Evolutionary conservation across 176 grass and related monocot species (phyloP), one percentile per base, ranked within the genome.

Genomic region (Lolium perenne): DNA sequence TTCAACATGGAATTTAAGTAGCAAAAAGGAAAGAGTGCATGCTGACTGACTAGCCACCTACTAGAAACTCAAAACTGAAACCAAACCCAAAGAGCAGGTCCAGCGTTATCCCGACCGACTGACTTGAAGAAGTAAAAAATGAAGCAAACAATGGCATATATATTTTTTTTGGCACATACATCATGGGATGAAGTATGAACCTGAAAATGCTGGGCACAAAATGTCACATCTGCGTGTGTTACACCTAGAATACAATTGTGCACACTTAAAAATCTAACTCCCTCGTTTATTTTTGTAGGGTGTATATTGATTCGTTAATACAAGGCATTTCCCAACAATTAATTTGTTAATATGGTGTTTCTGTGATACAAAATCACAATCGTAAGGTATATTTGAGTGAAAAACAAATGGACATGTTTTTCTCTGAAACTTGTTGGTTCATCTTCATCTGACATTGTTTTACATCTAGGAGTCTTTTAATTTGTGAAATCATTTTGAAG

Each of bases 51-150:
- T 51, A 51, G 46, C 13, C 47, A 29, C 46, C 23, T 38, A 38
- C 50, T 56, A 20, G 29, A 60, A 78, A 78, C 20, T 22, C 35
- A 60, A 60, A 60, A 60, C 14, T 43, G 35, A 22, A 78, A 5
- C 76, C 20, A 22, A 23, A 43, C 76, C 38, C 38, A 8, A 58
- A 58, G 57, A 20, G 18, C 53, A 57, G 9, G 32, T 58, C 18
- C 5, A 41, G 32, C 29, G 4, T 57, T 38, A 78, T 78, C 53
- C 53, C 14, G 29, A 17, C 75, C 5, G 53, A 58, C 32, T 58
- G 18, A 14, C 32, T 21, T 17, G 47, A 75, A 74, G 71, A 50
- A 75, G 72, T 13, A 75, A 53, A 74, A 51, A 50, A 41, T 58
- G 32, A 57, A 40, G 18, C 72, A 75, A 29, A 21, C 10, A 12